These are phyloP conservation scores for Straminergon stramineum DNA, from an alignment of 225 moss, liverwort and hornwort genomes.

Conservation along the genomic window DNA sequence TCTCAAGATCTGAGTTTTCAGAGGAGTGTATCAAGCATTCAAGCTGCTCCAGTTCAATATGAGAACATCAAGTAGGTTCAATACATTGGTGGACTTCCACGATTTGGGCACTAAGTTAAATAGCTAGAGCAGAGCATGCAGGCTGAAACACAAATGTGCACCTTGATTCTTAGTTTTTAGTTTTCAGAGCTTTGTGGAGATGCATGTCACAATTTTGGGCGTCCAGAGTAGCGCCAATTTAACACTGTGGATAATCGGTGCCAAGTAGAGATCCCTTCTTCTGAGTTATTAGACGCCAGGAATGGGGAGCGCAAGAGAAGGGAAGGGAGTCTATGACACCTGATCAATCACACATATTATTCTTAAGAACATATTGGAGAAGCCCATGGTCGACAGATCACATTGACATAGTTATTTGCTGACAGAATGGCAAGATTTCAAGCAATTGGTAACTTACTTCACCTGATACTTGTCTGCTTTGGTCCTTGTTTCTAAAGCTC, in stretches of 20 bases:
- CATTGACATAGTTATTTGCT: background rate
- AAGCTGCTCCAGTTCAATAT: background rate
- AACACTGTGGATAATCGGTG: background rate
- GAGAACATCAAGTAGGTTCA: background rate
- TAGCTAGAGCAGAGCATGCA: background rate
- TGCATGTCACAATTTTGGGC: background rate
- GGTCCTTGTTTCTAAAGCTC: background rate
- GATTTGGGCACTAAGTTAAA: background rate
- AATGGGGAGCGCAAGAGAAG: background rate
- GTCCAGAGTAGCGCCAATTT: background rate
- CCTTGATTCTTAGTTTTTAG: background rate
- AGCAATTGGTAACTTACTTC: background rate
- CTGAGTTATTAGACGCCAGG: background rate
- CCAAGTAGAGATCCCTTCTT: background rate
- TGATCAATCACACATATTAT: background rate
- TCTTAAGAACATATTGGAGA: background rate
- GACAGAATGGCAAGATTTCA: background rate
- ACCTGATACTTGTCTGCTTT: no score
- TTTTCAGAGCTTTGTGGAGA: background rate
- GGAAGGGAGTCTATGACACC: background rate
- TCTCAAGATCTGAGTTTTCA: background rate
- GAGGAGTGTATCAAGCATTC: background rate
- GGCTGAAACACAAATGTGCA: background rate
- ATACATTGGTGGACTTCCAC: background rate
- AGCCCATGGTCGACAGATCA: background rate